Evolutionary conservation across 192 early-diverging fungal genomes (phyloP), one percentile per base, ranked within the genome.

Genomic region (Linnemannia schmuckeri): DNA sequence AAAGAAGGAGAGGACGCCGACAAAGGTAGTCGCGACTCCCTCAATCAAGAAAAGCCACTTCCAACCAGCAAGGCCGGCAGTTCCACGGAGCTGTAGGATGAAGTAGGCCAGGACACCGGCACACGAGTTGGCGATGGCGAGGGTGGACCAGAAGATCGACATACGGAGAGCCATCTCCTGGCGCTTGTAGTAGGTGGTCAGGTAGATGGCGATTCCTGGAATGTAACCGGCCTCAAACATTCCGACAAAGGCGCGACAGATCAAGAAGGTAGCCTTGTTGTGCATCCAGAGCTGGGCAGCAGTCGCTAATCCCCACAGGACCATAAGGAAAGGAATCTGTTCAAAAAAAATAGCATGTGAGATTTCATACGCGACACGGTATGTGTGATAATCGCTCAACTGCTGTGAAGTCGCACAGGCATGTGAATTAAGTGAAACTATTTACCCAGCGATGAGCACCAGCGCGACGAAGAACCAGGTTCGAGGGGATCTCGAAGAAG

Each of bases 1-100:
- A 70, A 92, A 94, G 82, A 89, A 92, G 17, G 92, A 88, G 37
- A 91, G 20, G 42, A 91, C 27, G 22, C 91, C 91, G 35, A 93
- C 52, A 37, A 92, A 42, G 24, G 90, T 78, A 4, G 94, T 94
- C 22, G 88, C 82, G 20, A 92, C 44, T 17, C 93, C 94, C 49
- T 94, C 94, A 71, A 95, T 83, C 49, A 92, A 42, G 82, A 94
- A 94, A 8, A 94, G 75, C 94, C 94, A 95, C 42, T 91, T 89
- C 94, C 94, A 95, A 12, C 93, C 94, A 35, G 90, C 82, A 4
- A 93, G 80, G 63, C 91, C 91, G 52, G 76, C 89, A 40, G 89
- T 79, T 38, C 93, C 92, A 33, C 88, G 79, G 77, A 95, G 74
- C 24, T 89, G 90, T 10, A 94, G 88, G 75, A 95, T 88, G 54